These are phyloP conservation scores for Candida sp. DNA, from an alignment of 1,139 yeast species.

Conservation along the genomic window DNA sequence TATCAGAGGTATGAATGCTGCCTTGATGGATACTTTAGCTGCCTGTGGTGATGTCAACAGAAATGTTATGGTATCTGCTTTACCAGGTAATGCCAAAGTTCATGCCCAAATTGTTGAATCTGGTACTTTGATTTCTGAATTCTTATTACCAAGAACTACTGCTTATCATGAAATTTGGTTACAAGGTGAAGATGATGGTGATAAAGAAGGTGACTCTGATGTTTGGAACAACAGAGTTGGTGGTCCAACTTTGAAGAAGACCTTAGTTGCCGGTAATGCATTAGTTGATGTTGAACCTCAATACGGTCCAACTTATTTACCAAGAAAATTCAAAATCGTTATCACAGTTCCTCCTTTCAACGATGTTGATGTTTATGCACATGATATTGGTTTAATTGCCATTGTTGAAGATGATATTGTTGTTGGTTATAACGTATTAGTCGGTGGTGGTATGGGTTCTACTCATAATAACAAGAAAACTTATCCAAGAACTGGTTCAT, in stretches of 20 bases:
- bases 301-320: conserved; percentile 84
- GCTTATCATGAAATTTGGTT: conserved; percentile 98
- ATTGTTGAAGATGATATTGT: conserved; percentile 69
- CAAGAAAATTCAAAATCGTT: conserved; percentile 94
- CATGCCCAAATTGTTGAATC: conserved; percentile 70
- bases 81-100: conserved; percentile 79
- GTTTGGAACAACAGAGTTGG: conserved; percentile 72
- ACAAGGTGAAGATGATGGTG: conserved; percentile 78
- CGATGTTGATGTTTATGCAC: conserved; percentile 96
- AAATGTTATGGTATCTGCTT: conserved; percentile 89
- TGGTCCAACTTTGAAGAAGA: conserved; percentile 78
- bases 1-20: conserved; percentile 89
- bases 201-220: conserved; percentile 62
- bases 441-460: conserved; percentile 99
- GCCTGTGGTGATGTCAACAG: conserved; percentile 99
- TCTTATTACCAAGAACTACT: conserved; percentile 84
- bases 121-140: conserved; percentile 71
- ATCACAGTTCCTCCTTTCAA: conserved; percentile 96
- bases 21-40: conserved; percentile 89
- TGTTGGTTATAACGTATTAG: conserved; percentile 81
- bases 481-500: conserved; percentile 90
- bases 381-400: conserved; percentile 90
- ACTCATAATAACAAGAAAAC: conserved; percentile 97
- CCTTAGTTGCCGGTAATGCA: conserved; percentile 85
- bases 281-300: conserved; percentile 84